phyloP scores from a whole-genome alignment of 345 rosid species.

The Citrus cavaleriei region DNA sequence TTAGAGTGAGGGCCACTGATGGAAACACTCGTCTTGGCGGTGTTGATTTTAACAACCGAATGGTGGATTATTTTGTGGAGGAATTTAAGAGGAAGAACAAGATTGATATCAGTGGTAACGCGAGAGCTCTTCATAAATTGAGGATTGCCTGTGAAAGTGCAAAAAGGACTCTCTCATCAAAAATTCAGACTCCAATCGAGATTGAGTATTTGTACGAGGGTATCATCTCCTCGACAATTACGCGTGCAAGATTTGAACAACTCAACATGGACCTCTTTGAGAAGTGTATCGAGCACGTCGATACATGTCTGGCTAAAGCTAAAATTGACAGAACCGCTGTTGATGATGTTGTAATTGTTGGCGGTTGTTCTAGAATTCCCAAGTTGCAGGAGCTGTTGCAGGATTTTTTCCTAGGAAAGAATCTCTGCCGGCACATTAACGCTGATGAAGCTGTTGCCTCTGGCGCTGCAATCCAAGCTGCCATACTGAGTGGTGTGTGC shows the following conservation, averaged over 20 bases:
- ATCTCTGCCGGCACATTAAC: conserved; percentile 39
- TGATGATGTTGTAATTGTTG: conserved; percentile 47
- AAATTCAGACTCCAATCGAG: conserved; percentile 28
- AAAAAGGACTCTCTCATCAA: conserved; percentile 33
- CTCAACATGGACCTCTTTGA: conserved; percentile 38
- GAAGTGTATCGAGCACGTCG: conserved; percentile 41
- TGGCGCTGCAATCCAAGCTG: conserved; percentile 50
- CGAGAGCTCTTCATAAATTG: conserved; percentile 38
- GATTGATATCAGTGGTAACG: conserved; percentile 40
- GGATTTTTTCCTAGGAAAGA: conserved; percentile 41
- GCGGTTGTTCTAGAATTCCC: conserved; percentile 48
- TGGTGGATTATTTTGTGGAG: conserved; percentile 40
- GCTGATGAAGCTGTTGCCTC: conserved; percentile 48
- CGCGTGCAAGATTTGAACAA: conserved; percentile 40
- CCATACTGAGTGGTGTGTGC: conserved; percentile 37
- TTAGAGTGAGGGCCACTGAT: conserved; percentile 42
- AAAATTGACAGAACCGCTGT: conserved; percentile 42
- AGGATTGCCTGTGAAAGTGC: conserved; percentile 36
- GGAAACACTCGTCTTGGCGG: conserved; percentile 51
- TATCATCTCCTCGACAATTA: conserved; percentile 28
- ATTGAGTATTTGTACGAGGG: conserved; percentile 39
- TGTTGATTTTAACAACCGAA: conserved; percentile 35
- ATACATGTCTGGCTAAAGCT: conserved; percentile 41
- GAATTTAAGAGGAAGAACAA: conserved; percentile 40
- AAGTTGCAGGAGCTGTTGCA: conserved; percentile 45